Evolutionary conservation across 2,329 filamentous ascomycete genomes (phyloP), one percentile per base, ranked within the genome.

Genomic region (Xylariaceae sp.): DNA sequence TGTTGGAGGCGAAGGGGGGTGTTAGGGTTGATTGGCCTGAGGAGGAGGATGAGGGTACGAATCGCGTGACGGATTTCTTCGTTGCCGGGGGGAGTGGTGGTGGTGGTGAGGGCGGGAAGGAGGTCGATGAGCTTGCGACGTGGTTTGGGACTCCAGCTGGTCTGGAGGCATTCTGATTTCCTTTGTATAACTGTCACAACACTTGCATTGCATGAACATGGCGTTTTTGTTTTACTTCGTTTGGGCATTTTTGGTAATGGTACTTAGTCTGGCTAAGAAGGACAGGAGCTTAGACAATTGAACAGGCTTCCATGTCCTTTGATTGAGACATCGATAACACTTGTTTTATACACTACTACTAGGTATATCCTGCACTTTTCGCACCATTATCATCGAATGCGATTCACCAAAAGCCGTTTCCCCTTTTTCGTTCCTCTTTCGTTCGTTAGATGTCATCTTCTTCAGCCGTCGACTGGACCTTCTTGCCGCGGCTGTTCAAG

Each of bases 11-110:
- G n/a, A 91, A 89, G 72, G 81, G 78, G 23, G 84, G 83, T 3
- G 81, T 88, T 56, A 87, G 82, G 71, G 88, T 96, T 0, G 91
- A 96, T 51, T 97, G 93, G 93, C 90, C 92, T 0, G 80, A 77
- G 10, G 85, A 87, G 4, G 88, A 92, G 17, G 87, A 90, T 39
- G 84, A 82, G 3, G 85, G 88, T 56, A 83, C 84, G 30, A 83
- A 79, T 64, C 84, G 85, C 58, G 72, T 97, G 70, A 93, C 89
- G 0, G 87, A 93, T 64, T 97, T 89, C 72, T 90, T 96, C 63
- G 68, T 68, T 61, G 68, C 69, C 1, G 23, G 23, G 23, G 23
- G 23, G 1, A 30, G 23, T 11, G 75, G 57, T 64, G 76, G 70
- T 5, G 37, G 4, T 39, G 37, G 37, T 10, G 37, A 74, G 4